Evolutionary conservation across 2,329 filamentous ascomycete genomes (phyloP).

Genomic region (Diaporthe sp.): DNA sequence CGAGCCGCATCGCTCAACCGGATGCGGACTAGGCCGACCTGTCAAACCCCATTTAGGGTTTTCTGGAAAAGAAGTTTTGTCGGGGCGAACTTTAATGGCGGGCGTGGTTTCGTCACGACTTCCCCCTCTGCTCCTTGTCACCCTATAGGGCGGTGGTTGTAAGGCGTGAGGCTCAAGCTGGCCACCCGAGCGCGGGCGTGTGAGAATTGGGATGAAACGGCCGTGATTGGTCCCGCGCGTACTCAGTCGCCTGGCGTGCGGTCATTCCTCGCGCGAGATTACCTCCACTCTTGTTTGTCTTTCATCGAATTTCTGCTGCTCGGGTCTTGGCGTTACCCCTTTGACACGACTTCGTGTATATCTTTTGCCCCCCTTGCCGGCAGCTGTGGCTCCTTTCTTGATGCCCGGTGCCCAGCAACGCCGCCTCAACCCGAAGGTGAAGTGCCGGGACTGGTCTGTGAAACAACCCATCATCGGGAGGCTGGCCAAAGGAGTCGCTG

Average conservation of each 20-base stretch:
- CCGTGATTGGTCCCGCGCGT: not conserved
- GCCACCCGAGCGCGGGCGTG: constrained; percentile 16
- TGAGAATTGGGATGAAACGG: constrained; percentile 26
- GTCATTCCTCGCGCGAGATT: constrained; percentile 19
- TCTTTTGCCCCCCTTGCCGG: not conserved
- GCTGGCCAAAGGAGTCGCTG: not conserved
- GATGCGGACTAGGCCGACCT: constrained; percentile 20
- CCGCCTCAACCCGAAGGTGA: not conserved
- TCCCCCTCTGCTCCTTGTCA: not conserved
- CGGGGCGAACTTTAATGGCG: constrained; percentile 18
- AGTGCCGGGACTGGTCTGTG: constrained; percentile 25
- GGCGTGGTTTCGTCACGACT: constrained; percentile 20
- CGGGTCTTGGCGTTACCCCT: constrained; percentile 5
- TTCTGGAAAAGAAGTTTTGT: constrained; percentile 24
- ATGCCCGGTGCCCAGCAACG: not conserved
- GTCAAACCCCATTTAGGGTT: constrained; percentile 15
- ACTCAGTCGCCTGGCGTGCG: not conserved
- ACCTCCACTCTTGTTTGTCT: constrained; percentile 16
- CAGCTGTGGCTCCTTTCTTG: not conserved
- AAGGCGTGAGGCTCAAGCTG: constrained; percentile 22
- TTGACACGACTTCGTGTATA: constrained; percentile 8
- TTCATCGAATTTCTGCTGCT: constrained; percentile 24
- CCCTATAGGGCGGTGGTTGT: not conserved
- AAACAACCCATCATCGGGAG: constrained; percentile 17
- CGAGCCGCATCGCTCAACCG: constrained; percentile 18